A percentile compares a stretch with the other conserved stretches of the same genome.
These are phyloP conservation scores for Scheffersomyces illinoinensis DNA, from an alignment of 1,139 yeast species.

Conservation along the genomic window DNA sequence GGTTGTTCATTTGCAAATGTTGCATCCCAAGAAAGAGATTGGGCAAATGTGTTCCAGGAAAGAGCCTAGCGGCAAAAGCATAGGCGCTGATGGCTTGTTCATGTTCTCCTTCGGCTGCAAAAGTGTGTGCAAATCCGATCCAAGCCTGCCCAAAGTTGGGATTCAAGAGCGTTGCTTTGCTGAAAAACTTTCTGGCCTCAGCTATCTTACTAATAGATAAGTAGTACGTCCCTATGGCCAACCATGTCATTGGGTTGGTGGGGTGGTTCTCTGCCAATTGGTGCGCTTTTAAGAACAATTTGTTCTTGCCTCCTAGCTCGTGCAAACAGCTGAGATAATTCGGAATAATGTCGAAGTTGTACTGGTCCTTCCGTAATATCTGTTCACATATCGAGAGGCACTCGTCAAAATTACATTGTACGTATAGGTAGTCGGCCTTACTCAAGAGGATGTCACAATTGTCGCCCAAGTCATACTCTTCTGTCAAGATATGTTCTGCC, in stretches of 20 bases:
- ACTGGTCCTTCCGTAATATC: slow-evolving; percentile 61
- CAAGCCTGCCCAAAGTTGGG: slow-evolving; percentile 96
- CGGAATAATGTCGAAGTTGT: slow-evolving; percentile 74
- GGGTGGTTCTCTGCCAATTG: slow-evolving; percentile 87
- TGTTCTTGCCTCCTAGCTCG: slow-evolving; percentile 82
- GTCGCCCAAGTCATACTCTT: slow-evolving; percentile 69
- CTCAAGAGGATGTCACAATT: slow-evolving; percentile 71
- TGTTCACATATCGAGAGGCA: slow-evolving; percentile 75
- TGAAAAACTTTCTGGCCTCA: slow-evolving; percentile 86
- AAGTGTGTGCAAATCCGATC: slow-evolving; percentile 98
- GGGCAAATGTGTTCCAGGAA: slow-evolving; percentile 94
- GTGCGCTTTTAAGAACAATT: slow-evolving; percentile 78
- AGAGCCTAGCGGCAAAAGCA: slow-evolving; percentile 90
- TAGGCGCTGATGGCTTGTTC: slow-evolving; percentile 98
- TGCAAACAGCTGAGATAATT: slow-evolving; percentile 81
- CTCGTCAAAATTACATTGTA: slow-evolving; percentile 78
- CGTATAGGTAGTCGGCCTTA: slow-evolving; percentile 69
- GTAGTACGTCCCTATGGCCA: slow-evolving; percentile 90
- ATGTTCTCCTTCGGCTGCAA: slow-evolving; percentile 97
- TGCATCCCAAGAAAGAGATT: slow-evolving; percentile 94
- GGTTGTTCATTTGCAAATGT: slow-evolving; percentile 82
- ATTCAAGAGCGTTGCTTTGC: slow-evolving; percentile 84
- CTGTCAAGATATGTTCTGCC: slow-evolving; percentile 64
- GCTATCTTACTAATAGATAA: slow-evolving; percentile 68
- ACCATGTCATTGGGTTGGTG: slow-evolving; percentile 82